A percentile compares a stretch with the other conserved stretches of the same genome.
phyloP scores from a whole-genome alignment of 768 basidiomycete genomes.

The Pleurotus eryngii region DNA sequence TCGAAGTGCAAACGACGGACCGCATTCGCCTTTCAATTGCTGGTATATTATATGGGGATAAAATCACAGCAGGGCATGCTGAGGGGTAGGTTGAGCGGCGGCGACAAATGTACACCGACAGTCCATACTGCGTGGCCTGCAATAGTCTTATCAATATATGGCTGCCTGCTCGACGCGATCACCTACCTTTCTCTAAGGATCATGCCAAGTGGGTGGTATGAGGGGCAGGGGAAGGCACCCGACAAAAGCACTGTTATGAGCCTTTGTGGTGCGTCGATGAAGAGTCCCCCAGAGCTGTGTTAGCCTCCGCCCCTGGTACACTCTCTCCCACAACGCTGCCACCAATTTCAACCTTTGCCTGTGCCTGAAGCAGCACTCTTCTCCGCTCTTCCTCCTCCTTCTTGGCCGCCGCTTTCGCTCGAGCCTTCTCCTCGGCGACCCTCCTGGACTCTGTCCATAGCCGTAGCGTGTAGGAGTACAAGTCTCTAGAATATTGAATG shows the following conservation, averaged over 20 bases:
- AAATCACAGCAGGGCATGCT: too few species aligned
- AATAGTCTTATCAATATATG: too few species aligned
- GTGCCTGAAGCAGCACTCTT: background rate
- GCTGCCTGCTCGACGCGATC: background rate
- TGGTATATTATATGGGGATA: too few species aligned
- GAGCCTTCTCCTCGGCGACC: slow-evolving; percentile 49
- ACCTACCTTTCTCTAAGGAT: background rate
- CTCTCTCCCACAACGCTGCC: too few species aligned
- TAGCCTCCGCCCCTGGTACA: too few species aligned
- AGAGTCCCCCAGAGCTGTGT: background rate
- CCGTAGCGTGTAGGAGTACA: slow-evolving; percentile 64
- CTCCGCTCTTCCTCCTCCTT: slow-evolving; percentile 4
- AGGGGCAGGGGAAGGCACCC: too few species aligned
- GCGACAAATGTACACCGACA: too few species aligned
- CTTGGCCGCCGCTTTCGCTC: slow-evolving; percentile 21
- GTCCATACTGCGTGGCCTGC: too few species aligned
- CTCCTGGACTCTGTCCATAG: slow-evolving; percentile 68
- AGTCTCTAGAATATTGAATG: slow-evolving; percentile 55
- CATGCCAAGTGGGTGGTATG: background rate
- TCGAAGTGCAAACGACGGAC: too few species aligned
- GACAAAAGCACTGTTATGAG: background rate
- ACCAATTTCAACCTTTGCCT: background rate
- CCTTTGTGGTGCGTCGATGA: background rate
- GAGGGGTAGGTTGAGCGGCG: too few species aligned
- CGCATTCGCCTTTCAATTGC: too few species aligned